Evolutionary conservation across 768 basidiomycete species (phyloP), one percentile per base, ranked within the genome.

Genomic region (Collybia mongolica): DNA sequence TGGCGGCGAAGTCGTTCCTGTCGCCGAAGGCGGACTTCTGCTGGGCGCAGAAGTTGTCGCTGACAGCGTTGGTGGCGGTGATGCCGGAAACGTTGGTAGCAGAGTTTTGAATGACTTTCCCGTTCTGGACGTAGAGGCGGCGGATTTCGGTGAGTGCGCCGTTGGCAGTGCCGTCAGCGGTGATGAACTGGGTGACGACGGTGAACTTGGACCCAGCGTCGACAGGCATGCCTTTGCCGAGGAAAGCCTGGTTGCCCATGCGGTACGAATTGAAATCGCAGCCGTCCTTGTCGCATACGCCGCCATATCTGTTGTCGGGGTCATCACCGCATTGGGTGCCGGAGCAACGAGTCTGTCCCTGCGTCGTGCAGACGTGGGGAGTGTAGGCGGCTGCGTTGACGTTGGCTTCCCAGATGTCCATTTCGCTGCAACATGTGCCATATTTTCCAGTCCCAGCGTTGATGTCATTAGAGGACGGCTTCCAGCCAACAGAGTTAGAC

Each of bases 251-350:
- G 59, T 65, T 60, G 28, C 80, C 79, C 75, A 77, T 71, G 60
- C 80, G 79, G 73, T 60, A 83, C 23, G 81, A 78, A 76, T 81
- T 82, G 74, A 80, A 82, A 59, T 82, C 81, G 64, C 81, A 82
- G 40, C 81, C 80, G 54, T 77, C 78, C 54, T 70, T 68, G 65
- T 82, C 80, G 65, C 81, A 82, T 38, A 76, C 60, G 39, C 73
- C 72, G 56, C 59, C 65, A 62, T 74, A 70, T 49, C 76, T 66
- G 60, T 68, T 59, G 55, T 48, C 52, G 56, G 63, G 24, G 24
- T 26, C 24, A 7, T 26, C 65, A 46, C 68, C 68, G 53, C 77
- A 79, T 28, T 68, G 62, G 42, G 60, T 66, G 29, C 75, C 75
- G 20, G 57, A 52, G 72, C 80, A 83, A 45, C 62, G 65, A 19